Percentiles rank a stretch among this genome's conserved stretches.
Conservation (phyloP, 345 rosid species). For the Lagerstroemia speciosa region DNA sequence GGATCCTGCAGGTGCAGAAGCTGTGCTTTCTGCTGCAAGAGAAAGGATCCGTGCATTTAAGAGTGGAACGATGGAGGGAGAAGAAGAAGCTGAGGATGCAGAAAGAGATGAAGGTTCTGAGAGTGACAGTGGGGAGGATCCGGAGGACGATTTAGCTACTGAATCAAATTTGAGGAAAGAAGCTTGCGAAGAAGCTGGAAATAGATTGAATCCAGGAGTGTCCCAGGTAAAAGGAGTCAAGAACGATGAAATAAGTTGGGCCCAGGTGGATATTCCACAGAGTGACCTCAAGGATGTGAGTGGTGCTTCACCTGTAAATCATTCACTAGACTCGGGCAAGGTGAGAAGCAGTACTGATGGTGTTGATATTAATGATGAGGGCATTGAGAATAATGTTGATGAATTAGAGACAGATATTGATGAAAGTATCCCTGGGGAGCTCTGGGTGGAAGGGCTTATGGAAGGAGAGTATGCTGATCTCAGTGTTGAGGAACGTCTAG, state of each 20-base stretch:
- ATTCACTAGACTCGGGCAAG: slow-evolving; percentile 20
- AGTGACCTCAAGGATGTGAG: slow-evolving; percentile 18
- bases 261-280: slow-evolving; percentile 20
- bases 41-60: slow-evolving; percentile 60
- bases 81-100: slow-evolving; percentile 79
- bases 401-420: slow-evolving; percentile 46
- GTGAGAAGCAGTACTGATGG: slow-evolving; percentile 19
- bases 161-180: slow-evolving; percentile 38
- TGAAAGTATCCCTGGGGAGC: slow-evolving; percentile 57
- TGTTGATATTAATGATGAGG: slow-evolving; percentile 15
- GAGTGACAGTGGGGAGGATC: slow-evolving; percentile 68
- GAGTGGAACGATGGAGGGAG: slow-evolving; percentile 51
- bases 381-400: slow-evolving; percentile 17
- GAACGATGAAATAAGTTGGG: slow-evolving; percentile 6
- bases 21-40: slow-evolving; percentile 67
- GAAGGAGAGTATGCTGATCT: slow-evolving; percentile 78
- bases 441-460: slow-evolving; percentile 77
- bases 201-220: slow-evolving; percentile 11
- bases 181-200: slow-evolving; percentile 18
- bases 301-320: slow-evolving; percentile 23
- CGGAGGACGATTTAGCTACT: slow-evolving; percentile 50
- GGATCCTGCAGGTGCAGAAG: slow-evolving; percentile 58
- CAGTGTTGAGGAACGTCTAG: slow-evolving; percentile 71
- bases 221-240: slow-evolving; percentile 30
- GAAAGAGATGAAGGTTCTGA: slow-evolving; percentile 87